These are phyloP conservation scores for Yamadazyma sp. DNA, from an alignment of 1,139 yeast species.

Conservation along the genomic window DNA sequence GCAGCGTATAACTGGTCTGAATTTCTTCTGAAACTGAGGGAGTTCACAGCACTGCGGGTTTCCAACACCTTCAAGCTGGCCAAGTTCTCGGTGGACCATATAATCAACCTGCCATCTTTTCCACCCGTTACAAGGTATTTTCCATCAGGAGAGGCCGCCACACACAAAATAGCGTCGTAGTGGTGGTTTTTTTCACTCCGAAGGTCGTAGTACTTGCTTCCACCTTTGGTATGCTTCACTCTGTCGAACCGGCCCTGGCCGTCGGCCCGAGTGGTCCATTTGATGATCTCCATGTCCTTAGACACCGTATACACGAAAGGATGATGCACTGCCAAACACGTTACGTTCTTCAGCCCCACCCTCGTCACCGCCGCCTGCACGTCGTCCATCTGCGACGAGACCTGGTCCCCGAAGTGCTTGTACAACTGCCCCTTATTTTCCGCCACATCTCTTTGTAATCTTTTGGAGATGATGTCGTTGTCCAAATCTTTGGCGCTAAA, in stretches of 20 bases:
- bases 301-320: conserved; percentile 79
- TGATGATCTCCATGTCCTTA: conserved; percentile 76
- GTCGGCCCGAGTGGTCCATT: conserved; percentile 65
- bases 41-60: conserved; percentile 71
- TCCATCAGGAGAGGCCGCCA: conserved; percentile 88
- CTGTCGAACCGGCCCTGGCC: conserved; percentile 52
- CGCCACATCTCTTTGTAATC: conserved; percentile 87
- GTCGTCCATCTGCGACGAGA: conserved; percentile 46
- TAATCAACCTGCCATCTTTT: conserved; percentile 70
- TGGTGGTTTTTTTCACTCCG: conserved; percentile 61
- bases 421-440: conserved; percentile 83
- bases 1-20: conserved; percentile 89
- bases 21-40: conserved; percentile 74
- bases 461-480: conserved; percentile 74
- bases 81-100: conserved; percentile 83
- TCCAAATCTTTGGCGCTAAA: conserved; percentile 94
- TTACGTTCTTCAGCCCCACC: conserved; percentile 59
- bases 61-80: conserved; percentile 75
- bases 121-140: conserved; percentile 90
- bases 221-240: conserved; percentile 67
- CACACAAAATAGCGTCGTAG: conserved; percentile 69
- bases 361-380: conserved; percentile 42
- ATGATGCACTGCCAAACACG: conserved; percentile 50
- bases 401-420: conserved; percentile 57
- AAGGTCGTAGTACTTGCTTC: conserved; percentile 40